Conservation (phyloP, 140 eudicot species). For the Erigeron philadelphicus region DNA sequence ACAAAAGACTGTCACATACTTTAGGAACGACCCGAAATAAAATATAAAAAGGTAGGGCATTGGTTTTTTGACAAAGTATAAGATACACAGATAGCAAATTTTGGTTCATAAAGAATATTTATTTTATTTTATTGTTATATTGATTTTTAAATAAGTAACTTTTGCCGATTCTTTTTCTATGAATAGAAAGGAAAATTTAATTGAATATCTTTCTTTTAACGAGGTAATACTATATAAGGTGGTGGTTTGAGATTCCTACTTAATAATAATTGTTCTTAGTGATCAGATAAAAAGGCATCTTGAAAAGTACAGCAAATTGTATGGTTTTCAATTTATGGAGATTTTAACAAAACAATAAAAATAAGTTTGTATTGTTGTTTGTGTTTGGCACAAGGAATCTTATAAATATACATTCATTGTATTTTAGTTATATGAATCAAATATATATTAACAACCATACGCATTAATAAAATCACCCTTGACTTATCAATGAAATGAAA, state of each 20-base stretch:
- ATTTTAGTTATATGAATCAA: no score
- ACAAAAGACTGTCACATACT: no score
- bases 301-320: conserved; percentile 35
- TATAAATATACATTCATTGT: background rate
- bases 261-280: conserved; percentile 23
- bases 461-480: background rate
- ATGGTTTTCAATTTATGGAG: conserved; percentile 23
- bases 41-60: no score
- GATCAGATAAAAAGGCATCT: conserved; percentile 31
- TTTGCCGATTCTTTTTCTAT: background rate
- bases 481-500: background rate
- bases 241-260: conserved; percentile 15
- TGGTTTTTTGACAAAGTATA: no score
- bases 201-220: background rate
- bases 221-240: background rate
- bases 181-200: no score
- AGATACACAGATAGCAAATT: no score
- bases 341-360: background rate
- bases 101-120: no score
- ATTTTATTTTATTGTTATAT: background rate
- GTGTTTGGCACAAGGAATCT: conserved; percentile 21
- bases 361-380: conserved; percentile 15
- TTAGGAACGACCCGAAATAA: no score
- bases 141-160: background rate
- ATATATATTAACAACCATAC: no score